Percentiles rank a stretch among this genome's conserved stretches.
phyloP scores from a whole-genome alignment of 352 stramenopile genomes.

The Globisporangium paroecandrum region DNA sequence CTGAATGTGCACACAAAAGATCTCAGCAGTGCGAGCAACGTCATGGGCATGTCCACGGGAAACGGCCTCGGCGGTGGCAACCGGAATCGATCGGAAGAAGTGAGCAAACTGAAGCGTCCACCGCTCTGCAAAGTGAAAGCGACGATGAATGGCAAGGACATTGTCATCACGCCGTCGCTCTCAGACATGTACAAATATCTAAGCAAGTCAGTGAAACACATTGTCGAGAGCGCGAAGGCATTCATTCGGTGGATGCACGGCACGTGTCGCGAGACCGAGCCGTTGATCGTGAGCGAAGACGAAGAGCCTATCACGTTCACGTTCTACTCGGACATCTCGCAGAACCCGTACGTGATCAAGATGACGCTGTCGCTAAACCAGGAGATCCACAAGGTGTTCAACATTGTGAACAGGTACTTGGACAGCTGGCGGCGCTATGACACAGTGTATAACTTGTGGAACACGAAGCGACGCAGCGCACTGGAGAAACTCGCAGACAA shows the following conservation, averaged over 20 bases:
- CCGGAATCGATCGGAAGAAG: conserved; percentile 42
- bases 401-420: conserved; percentile 93
- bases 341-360: conserved; percentile 95
- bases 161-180: conserved; percentile 91
- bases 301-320: conserved; percentile 93
- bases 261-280: conserved; percentile 90
- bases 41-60: conserved; percentile 37
- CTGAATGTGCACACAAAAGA: conserved; percentile 89
- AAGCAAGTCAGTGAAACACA: conserved; percentile 92
- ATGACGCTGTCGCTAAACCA: conserved; percentile 93
- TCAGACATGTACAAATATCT: conserved; percentile 96
- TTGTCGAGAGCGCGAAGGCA: conserved; percentile 92
- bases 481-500: conserved; percentile 92
- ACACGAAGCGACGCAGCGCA: conserved; percentile 86
- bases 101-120: conserved; percentile 71
- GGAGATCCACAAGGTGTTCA: conserved; percentile 93
- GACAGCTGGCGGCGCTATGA: conserved; percentile 94
- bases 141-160: conserved; percentile 94
- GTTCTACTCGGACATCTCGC: conserved; percentile 94
- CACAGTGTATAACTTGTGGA: conserved; percentile 94
- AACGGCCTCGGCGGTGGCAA: conserved; percentile 15
- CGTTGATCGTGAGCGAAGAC: conserved; percentile 88
- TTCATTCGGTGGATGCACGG: conserved; percentile 96
- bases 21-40: conserved; percentile 42
- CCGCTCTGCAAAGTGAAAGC: conserved; percentile 93